A percentile compares a stretch with the other conserved stretches of the same genome.
Evolutionary conservation across 2,329 filamentous ascomycete genomes (phyloP).

Genomic region (Penicillium sp.): DNA sequence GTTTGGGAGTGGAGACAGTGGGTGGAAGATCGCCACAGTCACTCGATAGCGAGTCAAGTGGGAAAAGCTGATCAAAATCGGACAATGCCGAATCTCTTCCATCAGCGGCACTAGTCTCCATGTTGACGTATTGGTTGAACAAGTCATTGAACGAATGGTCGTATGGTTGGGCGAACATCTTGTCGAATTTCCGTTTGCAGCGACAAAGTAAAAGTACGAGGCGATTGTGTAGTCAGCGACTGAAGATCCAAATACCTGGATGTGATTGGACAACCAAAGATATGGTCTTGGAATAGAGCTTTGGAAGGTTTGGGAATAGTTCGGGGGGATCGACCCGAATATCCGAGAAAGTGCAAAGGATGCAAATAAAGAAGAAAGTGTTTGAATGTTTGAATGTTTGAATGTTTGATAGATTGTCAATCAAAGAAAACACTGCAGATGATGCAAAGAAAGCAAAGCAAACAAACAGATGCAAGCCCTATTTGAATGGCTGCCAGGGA

Average conservation of each 20-base stretch:
- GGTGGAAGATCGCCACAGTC: conserved; percentile 53
- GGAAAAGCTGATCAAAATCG: conserved; percentile 54
- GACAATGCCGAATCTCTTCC: conserved; percentile 50
- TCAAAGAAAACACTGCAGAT: conserved; percentile 42
- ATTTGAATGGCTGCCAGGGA: conserved; percentile 38
- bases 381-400: conserved; percentile 8
- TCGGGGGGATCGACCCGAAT: conserved; percentile 22
- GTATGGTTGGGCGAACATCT: conserved; percentile 50
- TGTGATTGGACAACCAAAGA: conserved; percentile 35
- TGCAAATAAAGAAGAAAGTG: conserved; percentile 24
- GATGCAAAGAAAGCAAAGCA: conserved; percentile 46
- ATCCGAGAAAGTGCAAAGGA: conserved; percentile 21
- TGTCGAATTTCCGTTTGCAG: conserved; percentile 48
- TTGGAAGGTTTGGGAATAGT: conserved; percentile 21
- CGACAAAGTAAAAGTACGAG: conserved; percentile 16
- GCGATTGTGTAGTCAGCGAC: conserved; percentile 21
- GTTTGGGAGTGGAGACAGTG: conserved; percentile 49
- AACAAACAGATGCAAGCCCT: conserved; percentile 42
- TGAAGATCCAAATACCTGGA: conserved; percentile 20
- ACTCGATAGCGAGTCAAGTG: conserved; percentile 51
- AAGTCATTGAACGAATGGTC: conserved; percentile 60
- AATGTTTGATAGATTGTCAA: conserved; percentile 41
- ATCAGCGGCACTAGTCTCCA: conserved; percentile 54
- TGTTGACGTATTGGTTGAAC: conserved; percentile 64
- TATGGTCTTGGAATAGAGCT: conserved; percentile 18